These are phyloP conservation scores for Helianthus tuberosus DNA, from an alignment of 129 eudicot genomes.

Conservation along the genomic window DNA sequence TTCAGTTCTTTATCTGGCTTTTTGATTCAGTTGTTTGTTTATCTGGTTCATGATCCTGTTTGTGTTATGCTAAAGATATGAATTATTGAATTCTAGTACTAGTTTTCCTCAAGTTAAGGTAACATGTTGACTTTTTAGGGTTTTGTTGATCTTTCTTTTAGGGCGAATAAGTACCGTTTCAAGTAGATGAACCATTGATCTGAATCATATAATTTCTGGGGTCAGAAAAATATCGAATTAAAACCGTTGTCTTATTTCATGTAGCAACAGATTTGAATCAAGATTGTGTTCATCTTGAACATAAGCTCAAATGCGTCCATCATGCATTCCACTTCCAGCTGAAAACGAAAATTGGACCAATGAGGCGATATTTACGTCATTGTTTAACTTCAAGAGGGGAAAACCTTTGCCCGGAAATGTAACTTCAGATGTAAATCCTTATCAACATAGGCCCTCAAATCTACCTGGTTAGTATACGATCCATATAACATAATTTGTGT, in stretches of 20 bases:
- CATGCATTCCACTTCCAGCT: constrained; percentile 16
- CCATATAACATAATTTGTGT: too few species aligned
- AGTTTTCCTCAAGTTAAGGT: too few species aligned
- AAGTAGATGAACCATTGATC: not conserved
- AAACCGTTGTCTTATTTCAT: not conserved
- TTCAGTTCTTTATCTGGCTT: too few species aligned
- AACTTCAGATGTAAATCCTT: constrained; percentile 58
- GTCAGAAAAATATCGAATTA: too few species aligned
- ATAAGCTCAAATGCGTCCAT: constrained; percentile 48
- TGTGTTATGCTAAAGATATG: too few species aligned
- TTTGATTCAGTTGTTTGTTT: too few species aligned
- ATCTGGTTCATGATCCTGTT: too few species aligned
- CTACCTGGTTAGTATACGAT: too few species aligned
- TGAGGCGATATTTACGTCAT: constrained; percentile 42
- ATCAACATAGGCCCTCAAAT: constrained; percentile 49
- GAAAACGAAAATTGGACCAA: constrained; percentile 51
- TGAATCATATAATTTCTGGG: too few species aligned
- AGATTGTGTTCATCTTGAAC: not conserved
- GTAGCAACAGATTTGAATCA: constrained; percentile 20
- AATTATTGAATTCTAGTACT: too few species aligned
- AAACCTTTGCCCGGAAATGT: constrained; percentile 46
- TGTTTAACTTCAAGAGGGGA: constrained; percentile 36
- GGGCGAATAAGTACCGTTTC: not conserved
- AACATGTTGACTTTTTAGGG: not conserved
- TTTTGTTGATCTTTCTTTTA: not conserved